These are phyloP conservation scores for Chytriomyces hyalinus DNA, from an alignment of 192 early-diverging fungal species.

Conservation along the genomic window DNA sequence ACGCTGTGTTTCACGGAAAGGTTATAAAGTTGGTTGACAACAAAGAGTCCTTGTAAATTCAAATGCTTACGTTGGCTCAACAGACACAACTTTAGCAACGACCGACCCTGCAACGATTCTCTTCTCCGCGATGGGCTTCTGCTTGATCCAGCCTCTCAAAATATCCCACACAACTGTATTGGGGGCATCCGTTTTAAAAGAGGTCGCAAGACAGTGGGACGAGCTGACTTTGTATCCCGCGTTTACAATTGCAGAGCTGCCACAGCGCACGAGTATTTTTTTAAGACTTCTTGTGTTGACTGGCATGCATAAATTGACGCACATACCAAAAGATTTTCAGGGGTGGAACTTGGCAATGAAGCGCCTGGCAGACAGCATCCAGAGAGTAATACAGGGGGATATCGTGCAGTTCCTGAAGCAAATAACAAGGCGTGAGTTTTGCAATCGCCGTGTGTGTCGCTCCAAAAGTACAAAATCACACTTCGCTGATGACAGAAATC, in stretches of 20 bases:
- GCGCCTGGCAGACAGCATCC: conserved; percentile 66
- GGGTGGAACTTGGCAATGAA: conserved; percentile 78
- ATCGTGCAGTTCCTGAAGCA: conserved; percentile 60
- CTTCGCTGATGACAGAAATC: conserved; percentile 88
- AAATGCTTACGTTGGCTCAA: conserved; percentile 37
- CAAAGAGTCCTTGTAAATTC: neutral
- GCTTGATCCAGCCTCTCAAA: conserved; percentile 76
- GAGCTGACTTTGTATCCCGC: conserved; percentile 86
- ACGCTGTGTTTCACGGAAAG: conserved; percentile 32
- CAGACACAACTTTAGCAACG: conserved; percentile 61
- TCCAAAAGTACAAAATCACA: conserved; percentile 29
- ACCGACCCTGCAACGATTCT: conserved; percentile 72
- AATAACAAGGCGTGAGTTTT: conserved; percentile 6
- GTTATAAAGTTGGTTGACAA: too few relatives aligned
- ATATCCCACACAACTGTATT: conserved; percentile 89
- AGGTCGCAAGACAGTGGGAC: conserved; percentile 77
- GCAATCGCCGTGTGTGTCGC: conserved; percentile 1
- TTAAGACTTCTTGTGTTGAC: neutral
- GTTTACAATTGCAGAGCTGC: conserved; percentile 90
- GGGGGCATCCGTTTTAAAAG: conserved; percentile 95
- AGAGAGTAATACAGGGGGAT: conserved; percentile 84
- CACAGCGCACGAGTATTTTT: neutral
- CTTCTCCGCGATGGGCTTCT: conserved; percentile 70
- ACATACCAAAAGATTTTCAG: conserved; percentile 68
- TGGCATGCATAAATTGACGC: neutral